These are phyloP conservation scores for Fusarium foetens DNA, from an alignment of 2,329 filamentous ascomycete genomes.

Conservation along the genomic window DNA sequence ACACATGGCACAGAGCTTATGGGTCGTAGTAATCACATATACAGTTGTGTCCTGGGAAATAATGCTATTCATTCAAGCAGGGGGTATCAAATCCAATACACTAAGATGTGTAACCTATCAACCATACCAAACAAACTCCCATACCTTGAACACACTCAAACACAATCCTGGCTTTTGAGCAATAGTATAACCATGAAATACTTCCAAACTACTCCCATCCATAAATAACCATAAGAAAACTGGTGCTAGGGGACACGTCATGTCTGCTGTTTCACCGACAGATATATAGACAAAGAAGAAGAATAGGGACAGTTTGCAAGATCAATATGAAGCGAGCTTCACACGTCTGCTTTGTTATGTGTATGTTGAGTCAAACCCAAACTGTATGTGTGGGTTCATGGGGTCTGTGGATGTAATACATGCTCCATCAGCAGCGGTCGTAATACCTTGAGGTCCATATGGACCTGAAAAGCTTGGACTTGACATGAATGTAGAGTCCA, in stretches of 20 bases:
- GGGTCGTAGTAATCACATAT: neutral
- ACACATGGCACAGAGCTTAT: neutral
- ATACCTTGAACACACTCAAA: constrained; percentile 11
- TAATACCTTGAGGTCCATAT: constrained; percentile 39
- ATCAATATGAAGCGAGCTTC: neutral
- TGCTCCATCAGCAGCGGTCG: constrained; percentile 34
- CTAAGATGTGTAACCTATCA: constrained; percentile 11
- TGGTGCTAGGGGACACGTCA: neutral
- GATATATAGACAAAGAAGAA: constrained; percentile 15
- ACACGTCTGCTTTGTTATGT: neutral
- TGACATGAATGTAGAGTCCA: constrained; percentile 43
- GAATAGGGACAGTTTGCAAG: constrained; percentile 6
- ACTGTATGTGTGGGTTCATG: constrained; percentile 28
- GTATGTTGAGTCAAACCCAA: constrained; percentile 29
- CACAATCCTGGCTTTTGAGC: constrained; percentile 16
- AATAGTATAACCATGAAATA: neutral
- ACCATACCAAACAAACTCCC: constrained; percentile 29
- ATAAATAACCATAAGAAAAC: constrained; percentile 3
- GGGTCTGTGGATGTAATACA: constrained; percentile 37
- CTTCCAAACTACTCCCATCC: constrained; percentile 10
- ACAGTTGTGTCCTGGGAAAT: neutral
- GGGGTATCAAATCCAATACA: constrained; percentile 39
- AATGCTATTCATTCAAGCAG: constrained; percentile 27
- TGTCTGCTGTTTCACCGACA: neutral
- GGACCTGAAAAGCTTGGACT: constrained; percentile 35